Percentiles rank a stretch among this genome's conserved stretches.
Evolutionary conservation across 2,329 filamentous ascomycete species (phyloP).

Genomic region (Diplodia scrobiculata): DNA sequence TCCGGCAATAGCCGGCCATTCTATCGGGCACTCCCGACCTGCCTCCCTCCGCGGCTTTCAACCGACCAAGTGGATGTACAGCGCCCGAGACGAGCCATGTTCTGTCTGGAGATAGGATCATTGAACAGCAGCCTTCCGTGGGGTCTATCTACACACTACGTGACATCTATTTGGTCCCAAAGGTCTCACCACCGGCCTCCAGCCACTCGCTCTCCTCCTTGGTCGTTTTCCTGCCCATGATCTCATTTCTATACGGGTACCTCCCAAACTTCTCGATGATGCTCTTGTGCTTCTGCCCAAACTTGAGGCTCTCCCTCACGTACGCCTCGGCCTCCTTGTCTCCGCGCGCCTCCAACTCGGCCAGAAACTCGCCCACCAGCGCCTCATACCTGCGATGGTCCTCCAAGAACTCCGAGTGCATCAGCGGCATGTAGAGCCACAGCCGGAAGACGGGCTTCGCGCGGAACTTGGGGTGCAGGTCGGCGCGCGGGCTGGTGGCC

Average conservation of each 20-base stretch:
- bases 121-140: too few species aligned
- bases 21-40: not conserved
- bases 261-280: slow-evolving; percentile 59
- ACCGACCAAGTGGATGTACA: too few species aligned
- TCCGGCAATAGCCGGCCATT: not conserved
- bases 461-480: slow-evolving; percentile 39
- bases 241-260: slow-evolving; percentile 61
- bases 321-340: slow-evolving; percentile 39
- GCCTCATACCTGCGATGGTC: slow-evolving; percentile 49
- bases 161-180: slow-evolving; percentile 37
- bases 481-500: slow-evolving; percentile 36
- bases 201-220: slow-evolving; percentile 57
- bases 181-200: slow-evolving; percentile 48
- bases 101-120: too few species aligned
- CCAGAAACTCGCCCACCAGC: slow-evolving; percentile 40
- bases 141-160: too few species aligned
- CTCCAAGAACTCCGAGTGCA: slow-evolving; percentile 59
- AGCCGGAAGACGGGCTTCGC: slow-evolving; percentile 46
- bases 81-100: too few species aligned
- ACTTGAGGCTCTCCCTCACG: slow-evolving; percentile 40
- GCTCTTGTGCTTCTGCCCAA: slow-evolving; percentile 53
- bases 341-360: slow-evolving; percentile 40
- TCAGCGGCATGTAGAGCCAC: slow-evolving; percentile 64
- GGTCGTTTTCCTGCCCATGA: slow-evolving; percentile 54
- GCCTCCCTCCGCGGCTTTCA: too few species aligned